Percentiles rank a stretch among this genome's conserved stretches.
Conservation (phyloP, 2,329 filamentous ascomycete genomes). For the Aspergillus japonicus region DNA sequence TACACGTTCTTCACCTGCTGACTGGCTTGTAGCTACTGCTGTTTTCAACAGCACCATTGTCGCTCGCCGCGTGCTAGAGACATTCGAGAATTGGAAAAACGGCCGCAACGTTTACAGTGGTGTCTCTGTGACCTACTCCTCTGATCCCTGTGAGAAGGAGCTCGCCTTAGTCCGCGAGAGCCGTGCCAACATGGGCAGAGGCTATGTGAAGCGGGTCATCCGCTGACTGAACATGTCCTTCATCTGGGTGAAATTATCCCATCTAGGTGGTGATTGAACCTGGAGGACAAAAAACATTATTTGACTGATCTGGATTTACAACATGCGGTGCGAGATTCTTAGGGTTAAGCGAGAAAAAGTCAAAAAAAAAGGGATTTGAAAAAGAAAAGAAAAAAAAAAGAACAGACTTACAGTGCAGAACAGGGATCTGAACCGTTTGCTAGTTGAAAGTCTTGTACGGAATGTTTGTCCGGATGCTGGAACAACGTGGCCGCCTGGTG, state of each 20-base stretch:
- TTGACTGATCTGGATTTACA: neutral
- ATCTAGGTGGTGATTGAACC: neutral
- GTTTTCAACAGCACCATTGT: constrained; percentile 40
- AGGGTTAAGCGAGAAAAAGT: neutral
- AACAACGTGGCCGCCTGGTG: neutral
- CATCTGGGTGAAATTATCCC: neutral
- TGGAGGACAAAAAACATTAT: neutral
- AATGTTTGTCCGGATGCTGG: neutral
- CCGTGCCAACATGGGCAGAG: constrained; percentile 18
- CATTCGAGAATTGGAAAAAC: constrained; percentile 32
- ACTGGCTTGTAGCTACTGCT: constrained; percentile 33
- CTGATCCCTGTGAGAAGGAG: constrained; percentile 43
- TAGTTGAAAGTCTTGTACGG: neutral
- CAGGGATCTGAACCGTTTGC: neutral
- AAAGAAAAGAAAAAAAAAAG: neutral
- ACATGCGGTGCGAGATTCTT: neutral
- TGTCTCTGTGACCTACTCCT: constrained; percentile 38
- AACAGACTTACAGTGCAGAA: neutral
- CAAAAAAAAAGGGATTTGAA: neutral
- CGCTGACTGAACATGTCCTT: constrained; percentile 6
- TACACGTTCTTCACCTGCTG: constrained; percentile 8
- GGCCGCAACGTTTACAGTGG: constrained; percentile 31
- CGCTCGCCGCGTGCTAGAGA: constrained; percentile 35
- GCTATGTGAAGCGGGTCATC: constrained; percentile 17
- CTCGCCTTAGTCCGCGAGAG: constrained; percentile 30